Evolutionary conservation across 495 filamentous ascomycete genomes (phyloP), one percentile per base, ranked within the genome.

Genomic region (Lasiosphaeriaceae sp.): DNA sequence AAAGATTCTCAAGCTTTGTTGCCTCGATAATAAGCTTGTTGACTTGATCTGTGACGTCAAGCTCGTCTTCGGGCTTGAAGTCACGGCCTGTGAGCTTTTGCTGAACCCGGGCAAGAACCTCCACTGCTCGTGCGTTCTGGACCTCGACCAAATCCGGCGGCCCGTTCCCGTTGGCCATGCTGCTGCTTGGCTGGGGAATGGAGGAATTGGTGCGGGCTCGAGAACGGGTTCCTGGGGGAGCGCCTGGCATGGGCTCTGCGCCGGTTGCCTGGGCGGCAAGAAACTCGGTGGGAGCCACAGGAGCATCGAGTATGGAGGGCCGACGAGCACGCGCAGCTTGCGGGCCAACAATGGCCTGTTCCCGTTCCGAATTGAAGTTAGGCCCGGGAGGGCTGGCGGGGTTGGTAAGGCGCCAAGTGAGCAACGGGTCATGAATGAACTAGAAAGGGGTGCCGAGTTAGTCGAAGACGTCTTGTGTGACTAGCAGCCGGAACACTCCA

Each of bases 341-440:
- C 0, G 69, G 70, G 3, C 66, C 76, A 8, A 65, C 71, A 12
- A 81, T 65, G n/a, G 78, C 66, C 37, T 75, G 70, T 44, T 81
- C 77, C 4, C 83, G 86, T 65, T 95, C 91, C 2, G 90, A 86
- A 16, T 84, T 84, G 75, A 96, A 92, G 56, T 89, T 87, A 11
- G 88, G 85, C 16, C 89, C 85, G 4, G 75, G 63, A 0, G 90
- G 90, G 19, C 89, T 92, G 55, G 93, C 89, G 34, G 90, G 88
- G 43, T 89, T 87, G 35, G 89, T 90, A 34, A 99, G 83, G 59
- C 95, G 87, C 94, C 94, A 99, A 57, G 93, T 97, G 60, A 99
- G 89, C 37, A 99, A 79, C 23, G 94, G 94, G 69, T 99, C 94
- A 65, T 99, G 94, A 65, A 99, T 96, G 75, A 99, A 99, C 84